Conservation (phyloP, 108 stramenopile genomes). For the Phaeodactylum tricornutum region DNA sequence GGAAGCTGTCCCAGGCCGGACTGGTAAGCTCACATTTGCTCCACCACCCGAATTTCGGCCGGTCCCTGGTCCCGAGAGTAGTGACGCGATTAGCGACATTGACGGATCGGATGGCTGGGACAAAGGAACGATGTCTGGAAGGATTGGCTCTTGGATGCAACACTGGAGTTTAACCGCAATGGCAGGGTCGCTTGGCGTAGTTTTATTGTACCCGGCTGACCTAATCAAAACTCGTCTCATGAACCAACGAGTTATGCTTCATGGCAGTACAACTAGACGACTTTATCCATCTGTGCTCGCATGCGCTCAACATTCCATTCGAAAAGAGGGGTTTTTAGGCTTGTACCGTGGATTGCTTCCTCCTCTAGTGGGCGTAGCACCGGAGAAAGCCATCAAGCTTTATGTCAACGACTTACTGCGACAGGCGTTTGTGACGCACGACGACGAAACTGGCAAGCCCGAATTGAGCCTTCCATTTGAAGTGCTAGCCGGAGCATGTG, state of each 20-base stretch:
- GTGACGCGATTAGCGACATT: not conserved
- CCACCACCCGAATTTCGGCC: too few relatives aligned
- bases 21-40: conserved; percentile 37
- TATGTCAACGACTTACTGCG: conserved; percentile 37
- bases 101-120: not conserved
- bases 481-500: conserved; percentile 35
- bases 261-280: not conserved
- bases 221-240: conserved; percentile 51
- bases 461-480: too few relatives aligned
- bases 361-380: conserved; percentile 41
- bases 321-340: conserved; percentile 22
- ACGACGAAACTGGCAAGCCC: too few relatives aligned
- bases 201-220: conserved; percentile 33
- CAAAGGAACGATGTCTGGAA: not conserved
- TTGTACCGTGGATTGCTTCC: conserved; percentile 43
- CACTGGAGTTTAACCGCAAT: conserved; percentile 9
- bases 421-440: too few relatives aligned
- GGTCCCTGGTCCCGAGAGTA: not conserved
- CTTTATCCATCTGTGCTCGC: conserved; percentile 24
- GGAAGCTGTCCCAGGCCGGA: conserved; percentile 28
- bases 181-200: conserved; percentile 25
- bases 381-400: conserved; percentile 59
- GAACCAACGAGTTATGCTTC: conserved; percentile 30
- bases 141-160: not conserved
- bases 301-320: conserved; percentile 22